phyloP scores from a whole-genome alignment of 108 stramenopile genomes.

The Fistulifera solaris region DNA sequence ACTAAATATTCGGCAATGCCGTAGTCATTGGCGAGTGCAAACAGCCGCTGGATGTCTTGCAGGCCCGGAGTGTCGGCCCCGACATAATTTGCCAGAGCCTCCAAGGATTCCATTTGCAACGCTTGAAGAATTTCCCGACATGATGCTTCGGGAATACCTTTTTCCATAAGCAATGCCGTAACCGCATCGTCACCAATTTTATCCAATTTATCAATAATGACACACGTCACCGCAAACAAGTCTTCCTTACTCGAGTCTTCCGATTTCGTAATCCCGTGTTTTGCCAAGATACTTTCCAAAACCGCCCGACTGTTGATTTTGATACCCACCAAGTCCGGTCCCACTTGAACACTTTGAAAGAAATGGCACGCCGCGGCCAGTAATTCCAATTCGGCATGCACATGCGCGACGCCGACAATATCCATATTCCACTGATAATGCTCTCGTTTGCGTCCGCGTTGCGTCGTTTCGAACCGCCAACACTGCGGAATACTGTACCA shows the following conservation, averaged over 20 bases:
- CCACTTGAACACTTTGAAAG: slow-evolving; percentile 79
- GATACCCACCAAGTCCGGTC: slow-evolving; percentile 87
- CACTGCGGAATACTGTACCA: slow-evolving; percentile 95
- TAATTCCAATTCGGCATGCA: slow-evolving; percentile 90
- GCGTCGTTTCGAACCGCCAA: slow-evolving; percentile 95
- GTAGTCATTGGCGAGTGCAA: slow-evolving; percentile 69
- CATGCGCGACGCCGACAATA: slow-evolving; percentile 80
- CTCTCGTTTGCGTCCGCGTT: slow-evolving; percentile 89
- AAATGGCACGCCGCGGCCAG: slow-evolving; percentile 83
- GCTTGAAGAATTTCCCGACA: slow-evolving; percentile 66
- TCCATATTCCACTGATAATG: slow-evolving; percentile 99
- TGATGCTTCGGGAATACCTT: slow-evolving; percentile 37
- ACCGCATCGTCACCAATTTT: slow-evolving; percentile 89
- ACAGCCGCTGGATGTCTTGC: slow-evolving; percentile 66
- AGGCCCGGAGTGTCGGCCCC: slow-evolving; percentile 70
- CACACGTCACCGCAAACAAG: slow-evolving; percentile 89
- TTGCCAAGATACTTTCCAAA: slow-evolving; percentile 78
- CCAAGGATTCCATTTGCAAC: slow-evolving; percentile 66
- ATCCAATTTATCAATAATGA: slow-evolving; percentile 96
- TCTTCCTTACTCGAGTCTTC: slow-evolving; percentile 35
- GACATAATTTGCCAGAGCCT: slow-evolving; percentile 69
- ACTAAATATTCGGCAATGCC: slow-evolving; percentile 88
- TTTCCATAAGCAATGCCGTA: slow-evolving; percentile 61
- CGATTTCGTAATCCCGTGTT: slow-evolving; percentile 71
- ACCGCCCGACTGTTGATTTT: slow-evolving; percentile 90